Base-by-base conservation (phyloP, 352 stramenopile genomes). In the Pythium insidiosum region DNA sequence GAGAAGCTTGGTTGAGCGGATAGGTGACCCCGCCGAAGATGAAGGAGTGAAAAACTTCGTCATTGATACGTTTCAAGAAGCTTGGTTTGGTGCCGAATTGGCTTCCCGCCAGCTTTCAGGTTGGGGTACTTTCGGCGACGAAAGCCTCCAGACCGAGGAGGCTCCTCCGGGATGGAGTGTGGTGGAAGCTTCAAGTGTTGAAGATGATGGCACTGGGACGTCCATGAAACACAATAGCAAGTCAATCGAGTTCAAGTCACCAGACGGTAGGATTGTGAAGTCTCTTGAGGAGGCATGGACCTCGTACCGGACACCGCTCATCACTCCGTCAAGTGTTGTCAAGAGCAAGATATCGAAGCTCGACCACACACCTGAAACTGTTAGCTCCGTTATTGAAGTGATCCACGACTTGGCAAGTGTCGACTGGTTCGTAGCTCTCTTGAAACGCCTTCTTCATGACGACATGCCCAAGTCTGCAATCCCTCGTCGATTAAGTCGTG, bases 11-110 rank as follows among this genome's bases (percentile, higher is more conserved):
- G 78, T 92, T 39, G 76, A 91, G 53, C 62, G 79, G 26, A 67
- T 94, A 47, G 79, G 78, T 26, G 70, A 92, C 24, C 44, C 65
- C 4, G 51, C 63, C 16, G 82, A 94, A 53, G 75, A 89, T 43
- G 71, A 83, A 47, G 26, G 47, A 6, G 47, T 94, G n/a, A 94
- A 92, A 45, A 86, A 90, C 30, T 88, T 79, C 25, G 77, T 94
- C 41, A 85, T 92, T 18, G 73, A 88, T 36, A 90, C 72, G 6
- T 88, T 94, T 19, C 79, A 92, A 57, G 82, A 94, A 35, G 52
- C 86, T 22, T 94, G 82, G 82, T 94, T 94, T 47, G 81, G 78
- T 13, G 45, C 62, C 1, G 75, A 84, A 2, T 60, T 87, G 11
- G 61, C 62, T 23, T 68, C 62, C 5, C 60, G 53, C 3, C 61